phyloP scores from a whole-genome alignment of 2,329 filamentous ascomycete genomes.

The Apiospora pterosperma region DNA sequence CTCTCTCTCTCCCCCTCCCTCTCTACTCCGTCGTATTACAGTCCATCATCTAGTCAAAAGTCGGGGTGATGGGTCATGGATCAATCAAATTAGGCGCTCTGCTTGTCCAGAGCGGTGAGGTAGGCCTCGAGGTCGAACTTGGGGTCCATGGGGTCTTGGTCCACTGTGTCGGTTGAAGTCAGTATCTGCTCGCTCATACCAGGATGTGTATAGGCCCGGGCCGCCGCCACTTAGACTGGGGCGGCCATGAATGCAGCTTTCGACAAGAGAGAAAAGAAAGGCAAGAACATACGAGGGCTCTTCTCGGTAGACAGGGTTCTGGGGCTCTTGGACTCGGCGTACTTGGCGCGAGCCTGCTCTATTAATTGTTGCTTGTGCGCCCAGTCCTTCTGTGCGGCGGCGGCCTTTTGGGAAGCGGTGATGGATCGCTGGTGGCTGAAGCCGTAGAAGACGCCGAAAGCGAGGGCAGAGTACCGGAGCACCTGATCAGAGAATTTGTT shows the following conservation, averaged over 20 bases:
- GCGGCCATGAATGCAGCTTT: too few species aligned
- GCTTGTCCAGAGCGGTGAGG: slow-evolving; percentile 59
- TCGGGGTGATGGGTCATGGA: slow-evolving; percentile 2
- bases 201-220: background rate
- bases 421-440: slow-evolving; percentile 89
- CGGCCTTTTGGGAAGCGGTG: slow-evolving; percentile 64
- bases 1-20: background rate
- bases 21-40: slow-evolving; percentile 18
- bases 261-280: background rate
- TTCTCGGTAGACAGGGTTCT: slow-evolving; percentile 29
- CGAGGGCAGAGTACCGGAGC: slow-evolving; percentile 93
- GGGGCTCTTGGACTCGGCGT: slow-evolving; percentile 68
- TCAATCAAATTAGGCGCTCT: slow-evolving; percentile 41
- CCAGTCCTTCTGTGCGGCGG: slow-evolving; percentile 76
- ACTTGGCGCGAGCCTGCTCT: slow-evolving; percentile 88
- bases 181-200: background rate
- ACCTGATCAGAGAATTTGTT: slow-evolving; percentile 57
- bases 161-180: slow-evolving; percentile 43
- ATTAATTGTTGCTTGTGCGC: slow-evolving; percentile 90
- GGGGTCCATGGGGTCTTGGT: slow-evolving; percentile 76
- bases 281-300: slow-evolving; percentile 30
- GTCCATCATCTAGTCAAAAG: slow-evolving; percentile 13
- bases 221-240: too few species aligned
- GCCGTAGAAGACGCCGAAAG: slow-evolving; percentile 90
- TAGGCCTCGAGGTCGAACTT: slow-evolving; percentile 93